Conservation (phyloP, 2,329 filamentous ascomycete genomes). For the Pestalotiopsis sp. region DNA sequence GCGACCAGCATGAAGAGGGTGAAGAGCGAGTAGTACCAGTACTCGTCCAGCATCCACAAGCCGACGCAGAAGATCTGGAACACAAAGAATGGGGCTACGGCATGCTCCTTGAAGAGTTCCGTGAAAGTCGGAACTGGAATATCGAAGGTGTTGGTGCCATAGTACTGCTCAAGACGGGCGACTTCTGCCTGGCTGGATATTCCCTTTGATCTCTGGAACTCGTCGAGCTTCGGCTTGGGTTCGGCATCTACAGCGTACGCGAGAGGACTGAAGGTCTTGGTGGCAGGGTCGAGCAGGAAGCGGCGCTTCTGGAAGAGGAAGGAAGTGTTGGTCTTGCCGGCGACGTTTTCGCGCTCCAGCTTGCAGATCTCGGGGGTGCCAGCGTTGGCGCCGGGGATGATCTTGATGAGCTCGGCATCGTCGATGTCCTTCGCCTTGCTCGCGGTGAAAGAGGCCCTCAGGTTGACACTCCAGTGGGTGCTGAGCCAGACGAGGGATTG, state of each 20-base stretch:
- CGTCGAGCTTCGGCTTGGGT: conserved; percentile 75
- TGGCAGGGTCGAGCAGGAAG: conserved; percentile 78
- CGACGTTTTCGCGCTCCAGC: conserved; percentile 75
- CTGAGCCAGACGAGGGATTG: conserved; percentile 92
- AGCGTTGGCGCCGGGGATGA: conserved; percentile 87
- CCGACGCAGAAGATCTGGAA: conserved; percentile 99
- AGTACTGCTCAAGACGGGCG: conserved; percentile 82
- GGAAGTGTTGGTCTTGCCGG: conserved; percentile 75
- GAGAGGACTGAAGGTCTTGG: conserved; percentile 78
- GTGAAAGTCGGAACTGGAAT: conserved; percentile 95
- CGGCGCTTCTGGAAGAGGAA: conserved; percentile 98
- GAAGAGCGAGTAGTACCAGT: conserved; percentile 99
- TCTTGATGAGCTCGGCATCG: conserved; percentile 85
- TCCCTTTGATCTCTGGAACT: conserved; percentile 80
- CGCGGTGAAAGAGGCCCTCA: conserved; percentile 81
- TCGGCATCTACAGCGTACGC: conserved; percentile 82
- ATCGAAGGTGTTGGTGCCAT: conserved; percentile 94
- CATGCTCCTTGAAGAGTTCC: conserved; percentile 97
- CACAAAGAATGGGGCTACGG: conserved; percentile 97
- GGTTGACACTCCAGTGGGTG: conserved; percentile 95
- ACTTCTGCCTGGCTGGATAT: conserved; percentile 75
- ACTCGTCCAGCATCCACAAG: conserved; percentile 97
- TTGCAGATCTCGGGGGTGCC: conserved; percentile 86
- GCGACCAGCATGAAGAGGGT: conserved; percentile 97
- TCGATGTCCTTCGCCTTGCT: conserved; percentile 69